phyloP scores from a whole-genome alignment of 345 rosid genomes.

The Salix exigua region DNA sequence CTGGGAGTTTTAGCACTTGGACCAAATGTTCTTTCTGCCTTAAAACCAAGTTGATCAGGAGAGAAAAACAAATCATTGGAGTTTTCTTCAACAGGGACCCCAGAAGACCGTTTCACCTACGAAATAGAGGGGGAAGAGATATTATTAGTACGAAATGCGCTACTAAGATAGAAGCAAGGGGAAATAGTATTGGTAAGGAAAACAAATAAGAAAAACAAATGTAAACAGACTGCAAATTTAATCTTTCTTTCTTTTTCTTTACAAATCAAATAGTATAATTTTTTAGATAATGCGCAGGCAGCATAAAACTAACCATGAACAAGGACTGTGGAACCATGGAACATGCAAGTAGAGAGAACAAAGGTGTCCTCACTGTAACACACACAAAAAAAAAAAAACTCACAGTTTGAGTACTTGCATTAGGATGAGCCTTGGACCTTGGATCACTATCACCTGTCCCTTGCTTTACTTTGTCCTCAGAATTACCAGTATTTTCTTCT shows the following conservation, averaged over 20 bases:
- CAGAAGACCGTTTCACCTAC: conserved; percentile 51
- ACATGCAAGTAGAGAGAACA: too few relatives aligned
- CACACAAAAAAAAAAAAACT: conserved; percentile 19
- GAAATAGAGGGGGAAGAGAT: not conserved
- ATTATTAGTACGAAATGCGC: not conserved
- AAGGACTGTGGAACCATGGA: too few relatives aligned
- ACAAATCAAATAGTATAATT: not conserved
- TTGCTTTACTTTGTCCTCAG: conserved; percentile 29
- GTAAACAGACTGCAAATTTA: not conserved
- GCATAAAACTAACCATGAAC: not conserved
- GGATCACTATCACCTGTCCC: conserved; percentile 25
- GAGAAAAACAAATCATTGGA: conserved; percentile 44
- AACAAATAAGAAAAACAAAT: not conserved
- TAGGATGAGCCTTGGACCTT: conserved; percentile 32
- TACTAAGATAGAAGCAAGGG: not conserved
- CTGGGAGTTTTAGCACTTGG: conserved; percentile 46
- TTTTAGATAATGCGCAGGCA: not conserved
- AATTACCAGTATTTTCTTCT: conserved; percentile 23
- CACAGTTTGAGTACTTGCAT: conserved; percentile 29
- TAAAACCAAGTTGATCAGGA: conserved; percentile 48
- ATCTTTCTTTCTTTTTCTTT: not conserved
- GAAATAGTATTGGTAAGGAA: not conserved
- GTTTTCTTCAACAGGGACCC: conserved; percentile 56
- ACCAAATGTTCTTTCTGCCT: conserved; percentile 35
- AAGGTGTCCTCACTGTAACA: too few relatives aligned